phyloP scores from a whole-genome alignment of 2,329 filamentous ascomycete species.

The Paraphoma sp. region DNA sequence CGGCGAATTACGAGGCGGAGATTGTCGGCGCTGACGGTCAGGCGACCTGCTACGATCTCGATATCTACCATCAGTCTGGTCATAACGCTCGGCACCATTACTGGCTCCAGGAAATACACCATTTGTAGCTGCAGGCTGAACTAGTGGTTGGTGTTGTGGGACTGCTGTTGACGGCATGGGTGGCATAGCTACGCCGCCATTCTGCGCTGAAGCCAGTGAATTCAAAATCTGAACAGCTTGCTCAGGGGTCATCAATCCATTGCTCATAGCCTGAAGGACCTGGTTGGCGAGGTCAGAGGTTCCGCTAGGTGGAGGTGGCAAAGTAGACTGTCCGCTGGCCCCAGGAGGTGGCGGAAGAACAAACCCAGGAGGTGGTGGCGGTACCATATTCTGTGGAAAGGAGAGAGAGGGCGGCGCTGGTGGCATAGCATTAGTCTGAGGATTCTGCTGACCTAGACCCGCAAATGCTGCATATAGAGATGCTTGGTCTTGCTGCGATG shows the following conservation, averaged over 20 bases:
- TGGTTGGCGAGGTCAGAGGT: slow-evolving; percentile 38
- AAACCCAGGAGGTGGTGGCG: slow-evolving; percentile 42
- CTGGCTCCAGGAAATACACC: slow-evolving; percentile 12
- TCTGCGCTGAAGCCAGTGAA: slow-evolving; percentile 34
- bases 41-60: slow-evolving; percentile 57
- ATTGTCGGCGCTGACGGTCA: slow-evolving; percentile 71
- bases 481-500: slow-evolving; percentile 34
- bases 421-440: slow-evolving; percentile 35
- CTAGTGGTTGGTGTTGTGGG: slow-evolving; percentile 19
- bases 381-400: slow-evolving; percentile 37
- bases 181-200: slow-evolving; percentile 33
- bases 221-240: slow-evolving; percentile 44
- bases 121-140: slow-evolving; percentile 24
- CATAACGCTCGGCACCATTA: slow-evolving; percentile 35
- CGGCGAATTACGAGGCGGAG: slow-evolving; percentile 62
- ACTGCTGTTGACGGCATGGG: slow-evolving; percentile 28
- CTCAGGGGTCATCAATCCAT: slow-evolving; percentile 41
- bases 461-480: slow-evolving; percentile 45
- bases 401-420: slow-evolving; percentile 32
- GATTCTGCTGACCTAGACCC: slow-evolving; percentile 36
- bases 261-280: slow-evolving; percentile 43
- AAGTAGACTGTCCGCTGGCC: slow-evolving; percentile 26
- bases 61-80: slow-evolving; percentile 42
- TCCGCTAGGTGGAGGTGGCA: slow-evolving; percentile 32
- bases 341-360: slow-evolving; percentile 36